Conservation (phyloP, 2,329 filamentous ascomycete genomes). For the Penicillium oxalicum region DNA sequence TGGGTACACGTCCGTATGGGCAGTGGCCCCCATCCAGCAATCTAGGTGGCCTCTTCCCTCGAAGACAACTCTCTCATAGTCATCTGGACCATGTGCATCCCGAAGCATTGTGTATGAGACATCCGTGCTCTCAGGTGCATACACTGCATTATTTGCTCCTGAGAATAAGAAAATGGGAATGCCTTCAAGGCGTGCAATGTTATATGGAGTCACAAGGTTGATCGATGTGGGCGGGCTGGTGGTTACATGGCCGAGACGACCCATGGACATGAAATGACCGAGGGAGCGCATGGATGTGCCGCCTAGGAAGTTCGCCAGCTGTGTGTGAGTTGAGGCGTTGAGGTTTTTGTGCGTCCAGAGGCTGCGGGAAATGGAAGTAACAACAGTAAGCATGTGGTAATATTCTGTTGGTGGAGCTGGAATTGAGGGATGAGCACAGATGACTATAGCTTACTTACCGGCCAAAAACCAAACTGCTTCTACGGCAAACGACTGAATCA, state of each 20-base stretch:
- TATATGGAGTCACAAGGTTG: constrained; percentile 8
- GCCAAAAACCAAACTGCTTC: constrained; percentile 31
- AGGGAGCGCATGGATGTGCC: constrained; percentile 1
- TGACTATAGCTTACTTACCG: constrained; percentile 8
- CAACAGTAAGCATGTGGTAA: neutral
- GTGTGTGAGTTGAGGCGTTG: constrained; percentile 11
- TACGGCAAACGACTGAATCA: constrained; percentile 27
- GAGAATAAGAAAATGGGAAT: constrained; percentile 24
- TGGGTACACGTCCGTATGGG: constrained; percentile 1
- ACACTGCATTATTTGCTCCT: constrained; percentile 23
- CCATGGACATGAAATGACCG: neutral
- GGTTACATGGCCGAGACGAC: neutral
- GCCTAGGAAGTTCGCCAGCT: neutral
- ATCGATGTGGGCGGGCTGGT: neutral
- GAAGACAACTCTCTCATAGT: constrained; percentile 1
- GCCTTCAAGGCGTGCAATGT: constrained; percentile 11
- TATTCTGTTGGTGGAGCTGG: neutral
- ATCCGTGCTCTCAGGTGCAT: constrained; percentile 19
- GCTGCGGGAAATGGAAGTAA: constrained; percentile 4
- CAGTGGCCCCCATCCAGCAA: neutral
- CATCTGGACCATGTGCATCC: neutral
- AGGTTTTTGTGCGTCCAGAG: constrained; percentile 34
- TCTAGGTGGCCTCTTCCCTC: constrained; percentile 1
- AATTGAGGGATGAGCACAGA: constrained; percentile 1
- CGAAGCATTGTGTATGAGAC: constrained; percentile 12